Conservation (phyloP, 768 basidiomycete species). For the Tylopilus vinaceipallidus region DNA sequence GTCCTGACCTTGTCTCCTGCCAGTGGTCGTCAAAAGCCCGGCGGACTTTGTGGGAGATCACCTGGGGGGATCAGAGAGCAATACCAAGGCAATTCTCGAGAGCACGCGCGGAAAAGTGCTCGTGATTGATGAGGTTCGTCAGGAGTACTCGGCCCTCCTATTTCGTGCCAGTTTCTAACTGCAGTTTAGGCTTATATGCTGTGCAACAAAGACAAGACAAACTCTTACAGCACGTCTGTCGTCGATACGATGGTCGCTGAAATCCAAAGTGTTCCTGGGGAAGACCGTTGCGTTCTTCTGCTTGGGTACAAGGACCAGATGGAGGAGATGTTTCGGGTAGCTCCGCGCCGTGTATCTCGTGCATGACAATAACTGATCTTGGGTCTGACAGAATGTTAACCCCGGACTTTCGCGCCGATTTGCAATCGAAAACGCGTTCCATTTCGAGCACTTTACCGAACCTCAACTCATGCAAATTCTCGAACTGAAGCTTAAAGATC, state of each 20-base stretch:
- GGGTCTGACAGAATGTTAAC: constrained; percentile 57
- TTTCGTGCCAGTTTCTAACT: neutral
- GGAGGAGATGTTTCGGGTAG: constrained; percentile 72
- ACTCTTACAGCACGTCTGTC: constrained; percentile 62
- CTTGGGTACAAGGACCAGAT: constrained; percentile 67
- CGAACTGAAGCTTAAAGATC: constrained; percentile 52
- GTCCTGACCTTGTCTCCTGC: neutral
- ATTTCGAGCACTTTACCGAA: constrained; percentile 64
- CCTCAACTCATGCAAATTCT: constrained; percentile 51
- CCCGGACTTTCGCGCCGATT: constrained; percentile 66
- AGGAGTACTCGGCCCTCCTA: constrained; percentile 23
- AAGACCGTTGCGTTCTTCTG: constrained; percentile 66
- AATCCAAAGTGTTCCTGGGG: constrained; percentile 65
- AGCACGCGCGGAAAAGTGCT: constrained; percentile 63
- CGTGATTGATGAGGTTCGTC: constrained; percentile 74
- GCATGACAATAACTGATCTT: neutral
- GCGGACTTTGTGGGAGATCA: constrained; percentile 60
- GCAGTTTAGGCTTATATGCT: constrained; percentile 44
- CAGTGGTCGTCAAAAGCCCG: constrained; percentile 67
- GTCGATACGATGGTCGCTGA: constrained; percentile 77
- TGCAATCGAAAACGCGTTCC: constrained; percentile 64
- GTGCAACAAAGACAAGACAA: constrained; percentile 38
- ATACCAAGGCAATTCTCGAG: constrained; percentile 62
- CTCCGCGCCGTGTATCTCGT: neutral
- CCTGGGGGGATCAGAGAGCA: constrained; percentile 59